Percentiles rank a stretch among this genome's conserved stretches.
Conservation (phyloP, 805 yeast species). For the Kuraishia cidri region DNA sequence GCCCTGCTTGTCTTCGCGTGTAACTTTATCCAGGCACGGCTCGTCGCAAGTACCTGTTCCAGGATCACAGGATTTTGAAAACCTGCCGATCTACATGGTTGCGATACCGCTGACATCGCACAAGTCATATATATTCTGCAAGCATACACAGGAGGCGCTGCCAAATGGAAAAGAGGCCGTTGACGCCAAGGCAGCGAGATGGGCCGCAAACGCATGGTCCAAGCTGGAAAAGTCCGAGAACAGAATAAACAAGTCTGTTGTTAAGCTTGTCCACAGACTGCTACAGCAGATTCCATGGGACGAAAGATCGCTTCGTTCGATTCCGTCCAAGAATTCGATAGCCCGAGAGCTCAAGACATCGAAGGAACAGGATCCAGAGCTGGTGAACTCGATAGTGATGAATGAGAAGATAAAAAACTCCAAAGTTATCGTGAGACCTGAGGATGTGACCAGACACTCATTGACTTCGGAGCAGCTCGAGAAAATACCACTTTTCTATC, state of each 20-base stretch:
- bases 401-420: conserved; percentile 3
- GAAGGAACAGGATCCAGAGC: conserved; percentile 11
- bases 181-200: conserved; percentile 30
- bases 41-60: too few species aligned
- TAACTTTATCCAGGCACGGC: too few species aligned
- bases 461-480: conserved; percentile 17
- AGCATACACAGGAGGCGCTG: conserved; percentile 32
- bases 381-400: conserved; percentile 1
- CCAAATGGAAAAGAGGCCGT: conserved; percentile 20
- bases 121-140: conserved; percentile 60
- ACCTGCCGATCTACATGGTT: conserved; percentile 46
- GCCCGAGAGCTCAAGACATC: conserved; percentile 35
- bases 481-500: conserved; percentile 41
- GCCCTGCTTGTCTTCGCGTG: too few species aligned
- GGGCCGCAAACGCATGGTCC: conserved; percentile 56
- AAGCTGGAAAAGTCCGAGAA: conserved; percentile 47
- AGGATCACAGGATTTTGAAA: too few species aligned
- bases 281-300: conserved; percentile 68
- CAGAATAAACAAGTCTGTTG: conserved; percentile 50
- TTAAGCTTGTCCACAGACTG: conserved; percentile 37
- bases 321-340: conserved; percentile 63
- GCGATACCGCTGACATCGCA: conserved; percentile 64
- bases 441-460: conserved; percentile 5
- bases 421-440: background rate
- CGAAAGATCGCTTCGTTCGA: conserved; percentile 64